Conservation (phyloP, 2,329 filamentous ascomycete species). For the Passalora sequoiae region DNA sequence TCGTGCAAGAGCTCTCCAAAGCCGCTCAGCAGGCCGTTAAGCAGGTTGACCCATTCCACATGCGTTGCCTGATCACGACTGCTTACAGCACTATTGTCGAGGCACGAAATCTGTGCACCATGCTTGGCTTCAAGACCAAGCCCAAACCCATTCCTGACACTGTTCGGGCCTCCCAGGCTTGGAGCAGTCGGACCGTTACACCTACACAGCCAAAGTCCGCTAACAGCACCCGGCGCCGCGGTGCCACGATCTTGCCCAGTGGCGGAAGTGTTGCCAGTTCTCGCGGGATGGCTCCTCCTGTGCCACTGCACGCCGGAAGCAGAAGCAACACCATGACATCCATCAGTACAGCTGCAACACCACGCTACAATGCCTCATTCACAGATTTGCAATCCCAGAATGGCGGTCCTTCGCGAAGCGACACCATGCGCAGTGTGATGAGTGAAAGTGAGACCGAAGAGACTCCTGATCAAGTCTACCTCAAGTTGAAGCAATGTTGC, state of each 20-base stretch:
- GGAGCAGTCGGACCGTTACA: slow-evolving; percentile 36
- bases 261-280: slow-evolving; percentile 33
- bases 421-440: slow-evolving; percentile 49
- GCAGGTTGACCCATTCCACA: slow-evolving; percentile 52
- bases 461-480: slow-evolving; percentile 75
- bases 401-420: slow-evolving; percentile 39
- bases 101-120: slow-evolving; percentile 54
- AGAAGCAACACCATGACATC: slow-evolving; percentile 51
- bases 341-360: slow-evolving; percentile 50
- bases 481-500: slow-evolving; percentile 67
- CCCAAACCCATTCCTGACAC: slow-evolving; percentile 19
- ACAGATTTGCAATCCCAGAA: slow-evolving; percentile 46
- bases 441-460: slow-evolving; percentile 71
- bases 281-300: slow-evolving; percentile 36
- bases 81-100: slow-evolving; percentile 56
- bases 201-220: slow-evolving; percentile 45
- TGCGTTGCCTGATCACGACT: slow-evolving; percentile 55
- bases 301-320: slow-evolving; percentile 46
- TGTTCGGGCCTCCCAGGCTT: slow-evolving; percentile 28
- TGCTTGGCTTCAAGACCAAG: slow-evolving; percentile 43
- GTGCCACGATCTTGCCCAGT: slow-evolving; percentile 49
- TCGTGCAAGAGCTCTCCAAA: slow-evolving; percentile 46
- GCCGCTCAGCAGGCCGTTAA: slow-evolving; percentile 49
- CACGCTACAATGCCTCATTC: slow-evolving; percentile 78
- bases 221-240: slow-evolving; percentile 44